phyloP scores from a whole-genome alignment of 2,329 filamentous ascomycete species.

The Xylaria sp. region DNA sequence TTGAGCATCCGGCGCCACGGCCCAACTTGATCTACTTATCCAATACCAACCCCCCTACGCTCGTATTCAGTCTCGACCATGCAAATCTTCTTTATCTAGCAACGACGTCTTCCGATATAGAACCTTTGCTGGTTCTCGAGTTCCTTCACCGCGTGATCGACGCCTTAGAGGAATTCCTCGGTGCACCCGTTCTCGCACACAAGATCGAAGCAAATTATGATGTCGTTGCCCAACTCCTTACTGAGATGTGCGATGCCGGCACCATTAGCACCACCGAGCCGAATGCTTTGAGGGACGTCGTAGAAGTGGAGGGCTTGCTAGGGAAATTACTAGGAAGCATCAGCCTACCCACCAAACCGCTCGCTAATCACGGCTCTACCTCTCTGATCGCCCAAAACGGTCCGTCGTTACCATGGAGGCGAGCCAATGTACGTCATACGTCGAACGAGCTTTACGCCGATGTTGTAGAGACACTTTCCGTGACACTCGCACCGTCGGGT shows the following conservation, averaged over 20 bases:
- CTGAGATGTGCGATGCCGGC: constrained; percentile 96
- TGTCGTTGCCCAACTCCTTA: constrained; percentile 90
- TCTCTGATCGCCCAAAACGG: constrained; percentile 59
- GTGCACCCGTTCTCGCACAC: constrained; percentile 82
- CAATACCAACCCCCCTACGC: constrained; percentile 83
- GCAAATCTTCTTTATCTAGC: constrained; percentile 87
- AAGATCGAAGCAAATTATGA: constrained; percentile 94
- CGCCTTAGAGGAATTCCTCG: constrained; percentile 92
- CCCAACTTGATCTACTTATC: constrained; percentile 89
- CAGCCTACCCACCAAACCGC: constrained; percentile 73
- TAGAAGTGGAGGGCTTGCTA: constrained; percentile 91
- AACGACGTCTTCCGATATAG: constrained; percentile 85
- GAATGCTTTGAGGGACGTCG: constrained; percentile 89
- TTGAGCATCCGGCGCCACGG: constrained; percentile 81
- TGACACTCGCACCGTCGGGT: constrained; percentile 91
- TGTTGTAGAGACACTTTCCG: constrained; percentile 87
- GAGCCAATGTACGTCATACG: constrained; percentile 92
- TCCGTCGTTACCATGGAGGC: constrained; percentile 82
- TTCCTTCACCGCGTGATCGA: constrained; percentile 95
- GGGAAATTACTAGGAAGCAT: constrained; percentile 90
- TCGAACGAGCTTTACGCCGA: constrained; percentile 98
- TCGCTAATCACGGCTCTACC: constrained; percentile 54
- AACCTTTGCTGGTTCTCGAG: constrained; percentile 89
- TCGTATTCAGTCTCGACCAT: constrained; percentile 89
- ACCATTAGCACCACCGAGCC: constrained; percentile 90